These are phyloP conservation scores for Psilocybe cyanescens DNA, from an alignment of 768 basidiomycete species.

Conservation along the genomic window DNA sequence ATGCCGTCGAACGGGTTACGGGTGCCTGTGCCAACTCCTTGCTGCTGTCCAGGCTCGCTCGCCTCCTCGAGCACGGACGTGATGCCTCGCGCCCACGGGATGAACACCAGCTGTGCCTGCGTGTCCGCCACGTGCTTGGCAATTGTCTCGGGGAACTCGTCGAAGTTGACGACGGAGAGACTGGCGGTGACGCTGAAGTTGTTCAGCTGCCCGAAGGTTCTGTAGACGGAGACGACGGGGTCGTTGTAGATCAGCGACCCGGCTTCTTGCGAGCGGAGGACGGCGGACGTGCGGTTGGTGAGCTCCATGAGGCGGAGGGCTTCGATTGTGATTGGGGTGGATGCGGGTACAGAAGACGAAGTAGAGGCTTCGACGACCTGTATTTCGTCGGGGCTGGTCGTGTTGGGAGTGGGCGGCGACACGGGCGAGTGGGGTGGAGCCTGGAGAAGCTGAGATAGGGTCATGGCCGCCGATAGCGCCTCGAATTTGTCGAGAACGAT, in stretches of 20 bases:
- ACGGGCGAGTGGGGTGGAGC: not conserved
- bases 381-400: conserved; percentile 18
- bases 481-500: conserved; percentile 83
- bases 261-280: conserved; percentile 80
- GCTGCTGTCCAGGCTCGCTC: conserved; percentile 18
- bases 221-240: conserved; percentile 72
- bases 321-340: conserved; percentile 52
- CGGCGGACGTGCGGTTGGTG: conserved; percentile 84
- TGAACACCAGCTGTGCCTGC: conserved; percentile 72
- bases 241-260: conserved; percentile 73
- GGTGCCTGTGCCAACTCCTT: conserved; percentile 19
- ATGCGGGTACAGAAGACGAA: not conserved
- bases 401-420: conserved; percentile 9
- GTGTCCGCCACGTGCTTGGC: conserved; percentile 58
- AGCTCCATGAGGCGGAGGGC: conserved; percentile 90
- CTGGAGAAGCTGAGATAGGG: conserved; percentile 72
- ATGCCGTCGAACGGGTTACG: conserved; percentile 79
- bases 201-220: conserved; percentile 78
- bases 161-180: conserved; percentile 75
- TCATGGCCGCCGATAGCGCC: conserved; percentile 82
- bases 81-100: conserved; percentile 77
- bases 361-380: conserved; percentile 23
- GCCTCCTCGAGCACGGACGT: conserved; percentile 33
- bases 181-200: conserved; percentile 66
- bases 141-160: conserved; percentile 74